A percentile compares a stretch with the other conserved stretches of the same genome.
These are phyloP conservation scores for Pseudogymnoascus verrucosus DNA, from an alignment of 2,329 filamentous ascomycete species.

Conservation along the genomic window DNA sequence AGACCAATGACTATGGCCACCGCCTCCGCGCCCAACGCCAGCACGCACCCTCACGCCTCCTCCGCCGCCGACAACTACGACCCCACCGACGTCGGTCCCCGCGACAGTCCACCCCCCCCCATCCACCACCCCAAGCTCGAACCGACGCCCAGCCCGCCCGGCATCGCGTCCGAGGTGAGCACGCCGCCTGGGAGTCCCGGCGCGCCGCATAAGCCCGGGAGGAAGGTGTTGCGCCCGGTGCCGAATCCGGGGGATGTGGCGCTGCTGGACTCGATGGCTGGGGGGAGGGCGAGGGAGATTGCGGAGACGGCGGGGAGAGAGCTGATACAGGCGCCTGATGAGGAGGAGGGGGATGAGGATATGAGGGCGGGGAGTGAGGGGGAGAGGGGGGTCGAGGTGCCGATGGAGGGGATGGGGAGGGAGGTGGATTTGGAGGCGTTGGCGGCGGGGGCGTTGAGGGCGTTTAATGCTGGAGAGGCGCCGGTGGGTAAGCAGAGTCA, in stretches of 20 bases:
- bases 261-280: conserved; percentile 56
- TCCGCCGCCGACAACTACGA: conserved; percentile 33
- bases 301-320: conserved; percentile 47
- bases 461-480: neutral
- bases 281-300: conserved; percentile 57
- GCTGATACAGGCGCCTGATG: conserved; percentile 32
- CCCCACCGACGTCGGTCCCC: conserved; percentile 39
- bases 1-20: conserved; percentile 27
- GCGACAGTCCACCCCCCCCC: conserved; percentile 34
- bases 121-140: conserved; percentile 37
- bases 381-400: conserved; percentile 22
- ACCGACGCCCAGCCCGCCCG: conserved; percentile 44
- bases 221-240: conserved; percentile 43
- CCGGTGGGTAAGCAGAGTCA: neutral
- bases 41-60: conserved; percentile 15
- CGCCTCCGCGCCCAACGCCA: conserved; percentile 15
- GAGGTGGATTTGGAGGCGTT: conserved; percentile 7
- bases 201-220: conserved; percentile 38
- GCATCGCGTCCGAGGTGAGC: conserved; percentile 38
- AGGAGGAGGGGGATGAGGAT: conserved; percentile 35
- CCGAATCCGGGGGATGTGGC: conserved; percentile 57
- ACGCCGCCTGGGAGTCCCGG: conserved; percentile 27
- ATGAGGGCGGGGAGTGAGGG: conserved; percentile 22
- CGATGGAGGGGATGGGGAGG: neutral
- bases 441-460: conserved; percentile 12